Evolutionary conservation across 441 rosid species (phyloP), one percentile per base, ranked within the genome.

Genomic region (Biscutella laevigata): DNA sequence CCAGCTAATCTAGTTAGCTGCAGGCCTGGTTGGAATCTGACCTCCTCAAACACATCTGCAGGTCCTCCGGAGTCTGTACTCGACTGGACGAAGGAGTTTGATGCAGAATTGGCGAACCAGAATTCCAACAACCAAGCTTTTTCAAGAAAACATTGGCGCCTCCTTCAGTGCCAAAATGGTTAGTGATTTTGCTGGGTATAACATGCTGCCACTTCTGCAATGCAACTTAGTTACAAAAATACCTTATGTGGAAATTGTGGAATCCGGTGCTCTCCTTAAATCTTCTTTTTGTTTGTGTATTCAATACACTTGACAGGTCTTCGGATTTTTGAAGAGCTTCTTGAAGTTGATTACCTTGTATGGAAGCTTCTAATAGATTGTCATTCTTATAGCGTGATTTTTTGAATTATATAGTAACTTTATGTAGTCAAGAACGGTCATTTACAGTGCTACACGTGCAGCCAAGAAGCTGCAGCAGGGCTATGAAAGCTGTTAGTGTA

Each of bases 381-480:
- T 34, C 46, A n/a, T 41, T 21, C 17, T 55, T 10, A 53, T 38
- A 27, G 52, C n/a, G 30, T 53, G 38, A 28, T 59, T 59, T 16
- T 3, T 40, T 62, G 53, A 27, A 26, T 34, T 47, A 33, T 48
- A 51, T 48, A 7, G 57, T 38, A 48, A 45, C 37, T 32, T 62
- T 55, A 51, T 62, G 17, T 74, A 57, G 29, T 36, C 67, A 42
- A 35, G 59, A 54, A 52, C 38, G 59, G 40, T 71, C 36, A 54
- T 64, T 68, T 17, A 21, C 22, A 59, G 48, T 64, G 61, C 57
- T 73, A 65, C 47, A 49, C 40, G 35, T 79, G 69, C 77, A 89
- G 99, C 96, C 99, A 66, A 89, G 99, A 74, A 94, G 99, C 83
- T 89, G 97, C 74, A 94, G 96, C 75, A 77, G 84, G 74, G 99